These are phyloP conservation scores for Tripidium arundinaceum DNA, from an alignment of 202 grass and related monocot genomes.

Conservation along the genomic window DNA sequence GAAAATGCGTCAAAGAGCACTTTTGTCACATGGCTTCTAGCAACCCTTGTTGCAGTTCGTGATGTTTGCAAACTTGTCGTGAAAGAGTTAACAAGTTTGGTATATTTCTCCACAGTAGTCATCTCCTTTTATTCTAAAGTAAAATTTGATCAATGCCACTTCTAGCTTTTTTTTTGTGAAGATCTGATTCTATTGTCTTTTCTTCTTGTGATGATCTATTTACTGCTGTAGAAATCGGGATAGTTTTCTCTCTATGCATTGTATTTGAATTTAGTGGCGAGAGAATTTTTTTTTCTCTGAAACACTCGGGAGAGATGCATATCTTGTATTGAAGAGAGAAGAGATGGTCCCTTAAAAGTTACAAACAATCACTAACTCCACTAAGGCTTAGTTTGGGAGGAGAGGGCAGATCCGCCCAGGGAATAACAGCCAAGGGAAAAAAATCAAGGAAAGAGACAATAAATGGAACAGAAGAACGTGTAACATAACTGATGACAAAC, in stretches of 20 bases:
- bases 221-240: not conserved
- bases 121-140: slow-evolving; percentile 16
- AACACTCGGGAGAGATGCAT: not conserved
- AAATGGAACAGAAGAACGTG: not conserved
- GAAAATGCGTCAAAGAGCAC: slow-evolving; percentile 74
- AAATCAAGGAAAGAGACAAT: slow-evolving; percentile 3
- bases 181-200: not conserved
- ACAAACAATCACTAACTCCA: not conserved
- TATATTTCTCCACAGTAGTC: slow-evolving; percentile 31
- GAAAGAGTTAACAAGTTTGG: slow-evolving; percentile 93
- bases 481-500: slow-evolving; percentile 31
- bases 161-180: not conserved
- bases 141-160: not conserved
- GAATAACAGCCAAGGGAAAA: too few species aligned
- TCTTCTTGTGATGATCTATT: not conserved
- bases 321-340: not conserved
- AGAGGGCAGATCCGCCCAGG: not conserved
- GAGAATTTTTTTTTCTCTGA: not conserved
- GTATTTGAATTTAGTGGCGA: not conserved
- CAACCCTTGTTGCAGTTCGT: slow-evolving; percentile 70
- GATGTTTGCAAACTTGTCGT: slow-evolving; percentile 85
- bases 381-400: not conserved
- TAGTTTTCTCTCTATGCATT: not conserved
- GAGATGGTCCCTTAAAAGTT: not conserved
- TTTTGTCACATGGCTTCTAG: slow-evolving; percentile 60